These are phyloP conservation scores for Auricularia heimuer DNA, from an alignment of 768 basidiomycete genomes.

Conservation along the genomic window DNA sequence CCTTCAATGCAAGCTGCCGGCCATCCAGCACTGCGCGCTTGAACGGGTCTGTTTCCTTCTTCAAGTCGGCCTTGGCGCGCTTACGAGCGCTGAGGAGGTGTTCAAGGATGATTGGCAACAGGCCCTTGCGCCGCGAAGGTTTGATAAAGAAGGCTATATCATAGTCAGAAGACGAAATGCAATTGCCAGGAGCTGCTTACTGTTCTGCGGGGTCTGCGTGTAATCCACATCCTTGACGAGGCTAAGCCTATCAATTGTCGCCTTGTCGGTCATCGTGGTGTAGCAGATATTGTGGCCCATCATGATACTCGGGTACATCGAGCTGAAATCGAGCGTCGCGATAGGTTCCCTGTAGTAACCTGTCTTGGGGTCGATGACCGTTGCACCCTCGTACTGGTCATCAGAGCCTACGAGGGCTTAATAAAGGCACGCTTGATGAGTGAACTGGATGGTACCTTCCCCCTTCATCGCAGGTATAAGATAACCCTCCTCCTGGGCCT, in stretches of 20 bases:
- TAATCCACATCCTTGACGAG: constrained; percentile 85
- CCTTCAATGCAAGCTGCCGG: constrained; percentile 93
- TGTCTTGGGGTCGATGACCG: constrained; percentile 92
- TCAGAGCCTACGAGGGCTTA: constrained; percentile 51
- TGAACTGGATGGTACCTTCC: constrained; percentile 46
- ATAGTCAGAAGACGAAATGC: neutral
- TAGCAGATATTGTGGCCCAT: constrained; percentile 99
- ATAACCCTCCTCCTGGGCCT: constrained; percentile 86
- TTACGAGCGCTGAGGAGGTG: constrained; percentile 91
- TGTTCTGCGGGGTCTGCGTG: constrained; percentile 90
- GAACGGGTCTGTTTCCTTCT: constrained; percentile 95
- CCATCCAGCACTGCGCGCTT: constrained; percentile 95
- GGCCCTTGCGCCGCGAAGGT: constrained; percentile 64
- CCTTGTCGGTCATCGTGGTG: constrained; percentile 83
- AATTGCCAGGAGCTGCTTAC: constrained; percentile 28
- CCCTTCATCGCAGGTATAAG: constrained; percentile 75
- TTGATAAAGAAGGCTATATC: constrained; percentile 75
- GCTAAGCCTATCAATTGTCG: constrained; percentile 63
- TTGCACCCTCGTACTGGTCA: constrained; percentile 98
- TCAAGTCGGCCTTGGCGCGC: constrained; percentile 88
- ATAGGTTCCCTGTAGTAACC: constrained; percentile 97
- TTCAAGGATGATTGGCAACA: constrained; percentile 86
- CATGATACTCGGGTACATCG: constrained; percentile 99
- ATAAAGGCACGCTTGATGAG: neutral
- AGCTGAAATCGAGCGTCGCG: constrained; percentile 97